Base-by-base conservation (phyloP, 371 early-diverging fungal species). In the Mortierella sp. region DNA sequence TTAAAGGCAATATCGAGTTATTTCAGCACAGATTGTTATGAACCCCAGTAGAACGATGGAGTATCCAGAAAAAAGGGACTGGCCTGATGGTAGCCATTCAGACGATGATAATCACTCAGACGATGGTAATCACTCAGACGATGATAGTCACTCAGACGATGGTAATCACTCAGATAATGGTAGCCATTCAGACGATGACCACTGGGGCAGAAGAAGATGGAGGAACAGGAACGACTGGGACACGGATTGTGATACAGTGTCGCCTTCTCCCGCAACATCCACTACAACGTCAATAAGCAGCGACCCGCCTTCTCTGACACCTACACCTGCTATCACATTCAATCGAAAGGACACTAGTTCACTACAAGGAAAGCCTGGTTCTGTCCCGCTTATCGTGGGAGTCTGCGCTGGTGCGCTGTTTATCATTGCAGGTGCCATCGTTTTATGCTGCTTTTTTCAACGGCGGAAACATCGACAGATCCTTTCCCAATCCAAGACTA, bases 391-490 rank as follows among this genome's bases (percentile, higher is more conserved):
- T 19, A 68, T 68, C 22, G 61, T 31, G 9, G 68, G 68, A 13
- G 8, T 54, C 12, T 32, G 35, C 2, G 35, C 54, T 15, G 55
- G 68, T 4, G 54, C 22, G 2, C 31, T 58, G 8, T 23, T 28
- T 10, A 8, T 61, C 9, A 3, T 54, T 2, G n/a, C 23, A 12
- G 23, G 61, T 9, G 31, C 45, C 8, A 0, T 61, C 1, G 12
- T 37, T 34, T 22, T 68, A 17, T 68, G 68, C 61, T 68, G 55
- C 53, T 55, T 29, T 45, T 42, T 68, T 22, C 61, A 61, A 8
- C 53, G 43, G 23, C 37, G 55, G 35, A 60, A 57, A 32, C 68
- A 61, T 17, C 35, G 19, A 31, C 61, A 54, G 22, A 61, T 54
- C 2, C 37, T 61, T 3, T 68, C 61, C 9, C 32, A 61, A 23